A percentile compares a stretch with the other conserved stretches of the same genome.
Evolutionary conservation across 2,329 filamentous ascomycete species (phyloP).

Genomic region (Tolypocladium album): DNA sequence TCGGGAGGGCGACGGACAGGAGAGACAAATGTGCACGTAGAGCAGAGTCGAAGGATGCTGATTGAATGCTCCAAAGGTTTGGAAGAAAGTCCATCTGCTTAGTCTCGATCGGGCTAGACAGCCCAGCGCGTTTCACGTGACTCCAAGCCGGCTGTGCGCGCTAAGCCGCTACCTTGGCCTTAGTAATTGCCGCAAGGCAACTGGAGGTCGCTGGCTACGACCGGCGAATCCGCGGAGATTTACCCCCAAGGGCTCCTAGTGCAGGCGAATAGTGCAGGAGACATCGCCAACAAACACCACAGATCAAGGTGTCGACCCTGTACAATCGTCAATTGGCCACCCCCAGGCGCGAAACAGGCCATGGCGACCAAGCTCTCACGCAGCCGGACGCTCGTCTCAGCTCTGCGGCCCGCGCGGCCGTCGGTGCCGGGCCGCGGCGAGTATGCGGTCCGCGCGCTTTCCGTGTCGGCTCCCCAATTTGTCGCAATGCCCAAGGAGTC

Average conservation of each 20-base stretch:
- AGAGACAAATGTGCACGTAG: conserved; percentile 4
- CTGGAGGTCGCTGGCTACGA: conserved; percentile 9
- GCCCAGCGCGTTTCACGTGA: conserved; percentile 11
- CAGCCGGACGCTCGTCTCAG: conserved; percentile 44
- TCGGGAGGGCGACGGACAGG: conserved; percentile 12
- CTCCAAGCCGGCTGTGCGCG: not conserved
- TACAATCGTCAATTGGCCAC: conserved; percentile 33
- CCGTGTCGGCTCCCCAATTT: conserved; percentile 33
- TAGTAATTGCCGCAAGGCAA: not conserved
- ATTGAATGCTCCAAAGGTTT: conserved; percentile 7
- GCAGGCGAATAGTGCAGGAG: not conserved
- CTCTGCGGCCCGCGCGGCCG: conserved; percentile 40
- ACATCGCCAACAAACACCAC: not conserved
- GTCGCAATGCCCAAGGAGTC: conserved; percentile 50
- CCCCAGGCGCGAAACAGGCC: conserved; percentile 21
- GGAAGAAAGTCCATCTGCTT: conserved; percentile 10
- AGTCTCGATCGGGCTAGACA: conserved; percentile 10
- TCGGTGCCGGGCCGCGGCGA: conserved; percentile 28
- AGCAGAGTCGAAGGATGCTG: conserved; percentile 6
- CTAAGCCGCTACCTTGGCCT: not conserved
- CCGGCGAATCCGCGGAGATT: conserved; percentile 19
- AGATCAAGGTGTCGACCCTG: not conserved
- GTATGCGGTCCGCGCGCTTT: conserved; percentile 36
- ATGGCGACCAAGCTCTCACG: conserved; percentile 53
- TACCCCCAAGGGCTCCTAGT: not conserved